Conservation (phyloP, 345 rosid species). For the Dipteronia dyeriana region DNA sequence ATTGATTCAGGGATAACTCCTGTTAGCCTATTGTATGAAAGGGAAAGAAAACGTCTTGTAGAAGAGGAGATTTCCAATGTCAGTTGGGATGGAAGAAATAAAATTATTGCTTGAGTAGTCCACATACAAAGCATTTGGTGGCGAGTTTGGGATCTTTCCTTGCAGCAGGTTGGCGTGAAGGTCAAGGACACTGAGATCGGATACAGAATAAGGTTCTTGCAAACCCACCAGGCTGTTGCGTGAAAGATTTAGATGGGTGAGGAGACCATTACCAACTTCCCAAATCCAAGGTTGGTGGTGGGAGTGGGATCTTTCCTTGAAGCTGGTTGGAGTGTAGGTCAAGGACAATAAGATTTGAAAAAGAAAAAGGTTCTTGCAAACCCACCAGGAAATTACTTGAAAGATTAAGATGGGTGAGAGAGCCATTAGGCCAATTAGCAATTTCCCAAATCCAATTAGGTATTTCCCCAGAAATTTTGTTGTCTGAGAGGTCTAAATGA, state of each 20-base stretch:
- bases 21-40: slow-evolving; percentile 28
- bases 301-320: slow-evolving; percentile 25
- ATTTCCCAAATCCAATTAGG: slow-evolving; percentile 48
- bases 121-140: not conserved
- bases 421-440: not conserved
- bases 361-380: slow-evolving; percentile 13
- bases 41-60: slow-evolving; percentile 30
- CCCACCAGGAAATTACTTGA: slow-evolving; percentile 21
- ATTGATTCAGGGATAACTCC: slow-evolving; percentile 42
- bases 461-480: slow-evolving; percentile 38
- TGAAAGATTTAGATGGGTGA: slow-evolving; percentile 7
- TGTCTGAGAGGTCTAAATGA: slow-evolving; percentile 46
- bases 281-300: not conserved
- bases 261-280: not conserved
- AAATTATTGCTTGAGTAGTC: slow-evolving; percentile 44
- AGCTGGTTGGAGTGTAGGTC: slow-evolving; percentile 39
- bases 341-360: not conserved
- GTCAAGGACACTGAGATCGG: slow-evolving; percentile 18
- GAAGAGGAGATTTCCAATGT: slow-evolving; percentile 17
- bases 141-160: slow-evolving; percentile 26
- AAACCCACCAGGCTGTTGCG: slow-evolving; percentile 13
- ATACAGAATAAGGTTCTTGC: slow-evolving; percentile 11
- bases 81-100: slow-evolving; percentile 17
- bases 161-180: slow-evolving; percentile 30
- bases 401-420: slow-evolving; percentile 2